Conservation (phyloP, 306 rosid genomes). For the Parietaria judaica region DNA sequence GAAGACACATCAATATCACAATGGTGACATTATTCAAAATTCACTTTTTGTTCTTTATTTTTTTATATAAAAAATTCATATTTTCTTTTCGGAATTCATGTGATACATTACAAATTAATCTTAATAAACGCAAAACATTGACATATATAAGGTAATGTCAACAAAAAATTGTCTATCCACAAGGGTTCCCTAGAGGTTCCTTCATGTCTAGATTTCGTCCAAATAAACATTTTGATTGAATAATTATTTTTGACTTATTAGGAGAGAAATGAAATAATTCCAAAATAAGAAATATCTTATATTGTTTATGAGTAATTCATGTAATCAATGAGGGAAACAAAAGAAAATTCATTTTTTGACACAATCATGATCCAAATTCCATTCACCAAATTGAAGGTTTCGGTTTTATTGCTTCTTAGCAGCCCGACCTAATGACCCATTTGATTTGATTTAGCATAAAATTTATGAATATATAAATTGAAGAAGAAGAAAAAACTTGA, state of each 20-base stretch:
- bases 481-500: too few relatives aligned
- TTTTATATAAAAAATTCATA: neutral
- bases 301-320: neutral
- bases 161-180: constrained; percentile 3
- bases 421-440: constrained; percentile 20
- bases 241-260: constrained; percentile 6
- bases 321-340: constrained; percentile 5
- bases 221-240: constrained; percentile 3
- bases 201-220: constrained; percentile 23
- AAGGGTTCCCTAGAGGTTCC: constrained; percentile 19
- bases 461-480: neutral
- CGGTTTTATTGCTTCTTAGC: constrained; percentile 9
- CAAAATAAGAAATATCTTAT: neutral
- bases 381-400: constrained; percentile 5
- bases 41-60: neutral
- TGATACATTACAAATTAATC: too few relatives aligned
- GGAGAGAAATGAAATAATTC: neutral
- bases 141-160: too few relatives aligned
- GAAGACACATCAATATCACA: constrained; percentile 5
- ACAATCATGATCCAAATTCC: constrained; percentile 7
- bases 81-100: too few relatives aligned
- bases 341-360: neutral
- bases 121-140: too few relatives aligned
- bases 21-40: neutral
- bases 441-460: neutral